These are phyloP conservation scores for Leccinellum luteum DNA, from an alignment of 768 basidiomycete genomes.

Conservation along the genomic window DNA sequence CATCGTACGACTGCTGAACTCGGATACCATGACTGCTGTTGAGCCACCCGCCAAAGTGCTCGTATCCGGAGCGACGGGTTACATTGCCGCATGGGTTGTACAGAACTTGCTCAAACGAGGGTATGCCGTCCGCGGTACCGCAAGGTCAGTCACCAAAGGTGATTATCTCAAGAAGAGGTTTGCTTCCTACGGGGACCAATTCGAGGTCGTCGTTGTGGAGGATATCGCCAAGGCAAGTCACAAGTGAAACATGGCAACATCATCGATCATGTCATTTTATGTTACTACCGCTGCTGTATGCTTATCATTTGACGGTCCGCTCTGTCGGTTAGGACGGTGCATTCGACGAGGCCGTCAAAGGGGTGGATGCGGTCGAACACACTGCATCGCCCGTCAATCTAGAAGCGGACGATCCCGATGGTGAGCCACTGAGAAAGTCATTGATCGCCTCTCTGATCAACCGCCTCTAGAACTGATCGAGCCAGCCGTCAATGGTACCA, in stretches of 20 bases:
- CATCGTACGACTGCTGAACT: too few relatives aligned
- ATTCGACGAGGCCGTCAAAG: constrained; percentile 78
- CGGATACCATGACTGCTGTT: constrained; percentile 19
- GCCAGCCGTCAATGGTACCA: constrained; percentile 73
- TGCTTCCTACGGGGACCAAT: constrained; percentile 49
- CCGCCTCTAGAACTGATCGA: constrained; percentile 49
- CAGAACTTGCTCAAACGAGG: constrained; percentile 56
- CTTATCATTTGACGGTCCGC: too few relatives aligned
- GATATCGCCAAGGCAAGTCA: too few relatives aligned
- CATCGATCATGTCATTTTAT: too few relatives aligned
- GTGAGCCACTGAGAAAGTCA: constrained; percentile 6
- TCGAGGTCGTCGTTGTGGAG: constrained; percentile 60
- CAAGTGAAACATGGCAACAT: too few relatives aligned
- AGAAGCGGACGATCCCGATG: constrained; percentile 43
- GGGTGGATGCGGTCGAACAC: constrained; percentile 69
- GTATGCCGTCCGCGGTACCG: constrained; percentile 63
- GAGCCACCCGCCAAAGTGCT: constrained; percentile 29
- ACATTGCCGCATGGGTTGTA: constrained; percentile 46
- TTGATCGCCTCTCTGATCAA: not conserved
- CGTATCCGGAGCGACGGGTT: constrained; percentile 25
- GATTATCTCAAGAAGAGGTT: constrained; percentile 54
- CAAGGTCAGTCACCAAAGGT: constrained; percentile 61
- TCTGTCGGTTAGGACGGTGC: constrained; percentile 47
- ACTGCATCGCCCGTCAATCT: constrained; percentile 61
- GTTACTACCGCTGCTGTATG: too few relatives aligned